Evolutionary conservation across 345 rosid species (phyloP).

Genomic region (Brassica juncea): DNA sequence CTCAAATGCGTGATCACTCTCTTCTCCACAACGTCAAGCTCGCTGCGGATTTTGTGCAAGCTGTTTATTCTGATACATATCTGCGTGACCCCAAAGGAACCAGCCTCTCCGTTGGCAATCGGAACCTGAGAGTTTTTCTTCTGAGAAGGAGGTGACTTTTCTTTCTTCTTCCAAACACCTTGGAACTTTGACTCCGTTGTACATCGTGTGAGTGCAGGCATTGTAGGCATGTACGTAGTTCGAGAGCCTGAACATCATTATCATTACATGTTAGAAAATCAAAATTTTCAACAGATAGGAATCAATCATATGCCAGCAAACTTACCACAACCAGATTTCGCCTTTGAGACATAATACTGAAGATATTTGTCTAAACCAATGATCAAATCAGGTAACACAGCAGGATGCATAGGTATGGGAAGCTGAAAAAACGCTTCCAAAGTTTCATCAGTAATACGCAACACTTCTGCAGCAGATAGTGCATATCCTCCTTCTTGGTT

Average conservation of each 20-base stretch:
- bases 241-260: constrained; percentile 58
- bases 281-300: constrained; percentile 3
- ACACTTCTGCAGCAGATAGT: constrained; percentile 76
- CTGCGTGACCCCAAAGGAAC: constrained; percentile 68
- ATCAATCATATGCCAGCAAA: constrained; percentile 17
- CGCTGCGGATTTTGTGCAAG: constrained; percentile 71
- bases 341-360: constrained; percentile 78
- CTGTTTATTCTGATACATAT: constrained; percentile 79
- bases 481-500: constrained; percentile 80
- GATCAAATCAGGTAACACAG: constrained; percentile 83
- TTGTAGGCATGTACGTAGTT: constrained; percentile 75
- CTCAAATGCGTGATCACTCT: constrained; percentile 84
- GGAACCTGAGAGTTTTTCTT: constrained; percentile 82
- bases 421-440: constrained; percentile 88
- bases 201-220: constrained; percentile 95
- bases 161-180: constrained; percentile 94
- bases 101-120: constrained; percentile 58
- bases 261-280: constrained; percentile 36
- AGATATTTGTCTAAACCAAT: constrained; percentile 86
- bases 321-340: constrained; percentile 94
- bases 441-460: constrained; percentile 81
- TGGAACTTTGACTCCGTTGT: constrained; percentile 78
- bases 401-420: constrained; percentile 93
- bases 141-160: constrained; percentile 62
- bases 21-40: constrained; percentile 80